Conservation (phyloP, 306 rosid species). For the Hylodesmum podocarpum region DNA sequence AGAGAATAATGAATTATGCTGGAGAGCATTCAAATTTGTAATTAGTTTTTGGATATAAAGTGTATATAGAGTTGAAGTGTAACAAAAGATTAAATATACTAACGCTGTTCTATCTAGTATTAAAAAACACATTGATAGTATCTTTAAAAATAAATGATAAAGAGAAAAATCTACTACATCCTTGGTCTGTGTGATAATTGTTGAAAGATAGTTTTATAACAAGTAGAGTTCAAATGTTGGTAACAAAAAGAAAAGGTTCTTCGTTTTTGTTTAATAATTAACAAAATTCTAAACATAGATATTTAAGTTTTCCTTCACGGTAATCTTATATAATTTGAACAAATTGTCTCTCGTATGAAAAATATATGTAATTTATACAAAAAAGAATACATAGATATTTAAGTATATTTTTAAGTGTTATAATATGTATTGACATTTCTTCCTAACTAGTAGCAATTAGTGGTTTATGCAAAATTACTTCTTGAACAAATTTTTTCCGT, state of each 20-base stretch:
- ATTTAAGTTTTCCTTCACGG: too few relatives aligned
- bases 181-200: too few relatives aligned
- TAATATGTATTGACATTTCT: not conserved
- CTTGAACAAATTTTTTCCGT: not conserved
- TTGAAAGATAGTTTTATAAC: too few relatives aligned
- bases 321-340: too few relatives aligned
- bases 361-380: too few relatives aligned
- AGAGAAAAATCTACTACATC: too few relatives aligned
- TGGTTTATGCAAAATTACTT: not conserved
- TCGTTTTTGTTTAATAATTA: too few relatives aligned
- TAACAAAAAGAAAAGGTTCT: too few relatives aligned
- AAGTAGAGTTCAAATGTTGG: too few relatives aligned
- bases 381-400: not conserved
- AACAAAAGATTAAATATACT: not conserved
- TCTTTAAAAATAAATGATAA: not conserved
- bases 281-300: too few relatives aligned
- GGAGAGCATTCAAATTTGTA: not conserved
- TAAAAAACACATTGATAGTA: not conserved
- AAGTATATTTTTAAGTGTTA: not conserved
- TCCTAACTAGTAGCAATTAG: not conserved
- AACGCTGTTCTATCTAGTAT: not conserved
- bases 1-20: not conserved
- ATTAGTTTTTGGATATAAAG: not conserved
- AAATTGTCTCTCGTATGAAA: too few relatives aligned
- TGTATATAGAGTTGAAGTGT: not conserved